Conservation (phyloP, 2,329 filamentous ascomycete genomes). For the Cryphonectria radicalis region DNA sequence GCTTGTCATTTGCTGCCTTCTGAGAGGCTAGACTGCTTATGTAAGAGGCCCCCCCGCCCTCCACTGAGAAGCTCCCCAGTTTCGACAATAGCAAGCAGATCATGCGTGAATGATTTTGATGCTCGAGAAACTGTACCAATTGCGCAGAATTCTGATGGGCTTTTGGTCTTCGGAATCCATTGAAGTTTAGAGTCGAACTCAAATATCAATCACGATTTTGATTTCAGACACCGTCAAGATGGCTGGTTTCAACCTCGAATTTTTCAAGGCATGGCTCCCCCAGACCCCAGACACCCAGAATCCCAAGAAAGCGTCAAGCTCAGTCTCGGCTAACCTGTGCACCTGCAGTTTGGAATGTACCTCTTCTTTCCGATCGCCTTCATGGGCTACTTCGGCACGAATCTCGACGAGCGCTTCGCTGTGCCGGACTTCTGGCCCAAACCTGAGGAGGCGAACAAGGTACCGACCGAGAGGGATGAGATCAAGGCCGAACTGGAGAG, state of each 20-base stretch:
- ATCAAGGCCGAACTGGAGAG: constrained; percentile 81
- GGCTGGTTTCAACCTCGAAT: constrained; percentile 87
- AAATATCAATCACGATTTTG: background rate
- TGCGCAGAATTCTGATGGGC: background rate
- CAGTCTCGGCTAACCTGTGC: constrained; percentile 16
- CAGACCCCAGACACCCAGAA: constrained; percentile 23
- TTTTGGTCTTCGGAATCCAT: background rate
- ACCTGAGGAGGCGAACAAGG: constrained; percentile 73
- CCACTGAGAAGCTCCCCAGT: background rate
- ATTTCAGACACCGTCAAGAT: constrained; percentile 49
- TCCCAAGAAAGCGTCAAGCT: constrained; percentile 10
- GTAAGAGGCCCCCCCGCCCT: background rate
- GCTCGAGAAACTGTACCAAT: constrained; percentile 1
- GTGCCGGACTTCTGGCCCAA: constrained; percentile 95
- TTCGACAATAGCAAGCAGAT: background rate
- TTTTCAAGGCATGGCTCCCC: constrained; percentile 76
- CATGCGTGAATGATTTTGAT: background rate
- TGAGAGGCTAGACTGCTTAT: constrained; percentile 21
- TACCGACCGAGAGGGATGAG: constrained; percentile 79
- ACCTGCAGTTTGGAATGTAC: constrained; percentile 88
- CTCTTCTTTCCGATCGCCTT: constrained; percentile 98
- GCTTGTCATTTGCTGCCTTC: background rate
- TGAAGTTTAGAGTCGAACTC: background rate
- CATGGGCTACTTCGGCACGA: constrained; percentile 99
- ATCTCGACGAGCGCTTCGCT: constrained; percentile 88